A percentile compares a stretch with the other conserved stretches of the same genome.
Conservation (phyloP, 495 filamentous ascomycete species). For the Hyaloscypha bicolor region DNA sequence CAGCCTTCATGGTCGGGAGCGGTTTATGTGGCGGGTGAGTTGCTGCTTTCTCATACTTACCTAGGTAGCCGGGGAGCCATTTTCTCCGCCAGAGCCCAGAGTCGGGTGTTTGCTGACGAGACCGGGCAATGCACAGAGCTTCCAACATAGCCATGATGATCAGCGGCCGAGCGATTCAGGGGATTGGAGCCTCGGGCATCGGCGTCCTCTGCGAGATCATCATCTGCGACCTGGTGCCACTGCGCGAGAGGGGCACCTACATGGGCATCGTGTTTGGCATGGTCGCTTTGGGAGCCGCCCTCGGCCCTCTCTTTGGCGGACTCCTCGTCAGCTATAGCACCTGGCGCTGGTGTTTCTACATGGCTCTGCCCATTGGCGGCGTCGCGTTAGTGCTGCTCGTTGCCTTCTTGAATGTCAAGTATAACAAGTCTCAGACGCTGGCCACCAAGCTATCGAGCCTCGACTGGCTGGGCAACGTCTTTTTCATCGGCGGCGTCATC, state of each 20-base stretch:
- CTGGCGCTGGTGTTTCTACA: slow-evolving; percentile 84
- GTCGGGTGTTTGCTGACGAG: too few species aligned
- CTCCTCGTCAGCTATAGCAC: slow-evolving; percentile 56
- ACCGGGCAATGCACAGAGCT: slow-evolving; percentile 17
- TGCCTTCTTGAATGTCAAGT: slow-evolving; percentile 11
- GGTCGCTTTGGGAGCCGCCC: slow-evolving; percentile 39
- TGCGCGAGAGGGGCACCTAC: slow-evolving; percentile 41
- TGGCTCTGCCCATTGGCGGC: slow-evolving; percentile 46
- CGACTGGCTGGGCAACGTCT: slow-evolving; percentile 42
- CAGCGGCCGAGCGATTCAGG: slow-evolving; percentile 73
- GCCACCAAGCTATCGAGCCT: slow-evolving; percentile 25
- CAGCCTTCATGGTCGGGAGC: too few species aligned
- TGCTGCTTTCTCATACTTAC: too few species aligned
- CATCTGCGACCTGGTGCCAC: slow-evolving; percentile 76
- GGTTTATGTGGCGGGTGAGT: too few species aligned
- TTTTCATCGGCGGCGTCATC: slow-evolving; percentile 38
- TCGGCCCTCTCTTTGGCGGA: slow-evolving; percentile 67
- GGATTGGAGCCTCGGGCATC: slow-evolving; percentile 76
- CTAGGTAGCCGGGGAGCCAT: too few species aligned
- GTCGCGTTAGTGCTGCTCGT: neutral
- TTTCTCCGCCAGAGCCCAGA: too few species aligned
- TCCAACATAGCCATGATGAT: slow-evolving; percentile 69
- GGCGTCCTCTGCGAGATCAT: slow-evolving; percentile 76
- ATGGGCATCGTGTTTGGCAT: slow-evolving; percentile 36
- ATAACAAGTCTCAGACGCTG: slow-evolving; percentile 1